Percentiles rank a stretch among this genome's conserved stretches.
phyloP scores from a whole-genome alignment of 352 stramenopile genomes.

The Thalassiosira hispida region DNA sequence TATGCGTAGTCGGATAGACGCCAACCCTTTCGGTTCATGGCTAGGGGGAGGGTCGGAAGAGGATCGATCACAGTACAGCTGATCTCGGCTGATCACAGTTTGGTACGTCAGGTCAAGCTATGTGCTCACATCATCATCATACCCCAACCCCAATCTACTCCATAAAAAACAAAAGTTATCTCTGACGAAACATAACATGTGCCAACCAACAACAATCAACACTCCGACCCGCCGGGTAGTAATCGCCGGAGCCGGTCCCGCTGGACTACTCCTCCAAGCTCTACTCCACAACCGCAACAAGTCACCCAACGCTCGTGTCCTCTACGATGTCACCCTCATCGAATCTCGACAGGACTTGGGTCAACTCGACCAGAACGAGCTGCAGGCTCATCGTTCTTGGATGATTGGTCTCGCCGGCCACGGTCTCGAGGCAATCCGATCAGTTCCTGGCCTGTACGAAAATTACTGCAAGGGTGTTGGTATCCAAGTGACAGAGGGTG shows the following conservation, averaged over 20 bases:
- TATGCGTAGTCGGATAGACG: too few relatives aligned
- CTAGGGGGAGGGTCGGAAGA: too few relatives aligned
- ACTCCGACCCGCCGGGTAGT: conserved; percentile 27
- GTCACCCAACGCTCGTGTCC: neutral
- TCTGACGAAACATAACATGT: too few relatives aligned
- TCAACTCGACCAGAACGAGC: conserved; percentile 33
- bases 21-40: too few relatives aligned
- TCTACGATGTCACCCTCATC: conserved; percentile 59
- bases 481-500: conserved; percentile 30
- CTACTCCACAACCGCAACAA: conserved; percentile 45
- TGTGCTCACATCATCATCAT: too few relatives aligned
- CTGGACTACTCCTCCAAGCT: conserved; percentile 54
- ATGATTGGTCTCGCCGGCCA: conserved; percentile 62
- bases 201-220: neutral
- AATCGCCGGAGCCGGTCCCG: conserved; percentile 60
- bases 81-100: too few relatives aligned
- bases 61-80: too few relatives aligned
- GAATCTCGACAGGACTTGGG: conserved; percentile 53
- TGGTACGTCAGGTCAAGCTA: too few relatives aligned
- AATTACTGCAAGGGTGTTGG: conserved; percentile 53
- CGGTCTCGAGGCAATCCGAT: conserved; percentile 49
- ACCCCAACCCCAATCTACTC: too few relatives aligned
- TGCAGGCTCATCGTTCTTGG: conserved; percentile 52
- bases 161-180: too few relatives aligned
- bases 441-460: conserved; percentile 47